Conservation (phyloP, 805 yeast species). For the Nakazawaea ambrosiae region DNA sequence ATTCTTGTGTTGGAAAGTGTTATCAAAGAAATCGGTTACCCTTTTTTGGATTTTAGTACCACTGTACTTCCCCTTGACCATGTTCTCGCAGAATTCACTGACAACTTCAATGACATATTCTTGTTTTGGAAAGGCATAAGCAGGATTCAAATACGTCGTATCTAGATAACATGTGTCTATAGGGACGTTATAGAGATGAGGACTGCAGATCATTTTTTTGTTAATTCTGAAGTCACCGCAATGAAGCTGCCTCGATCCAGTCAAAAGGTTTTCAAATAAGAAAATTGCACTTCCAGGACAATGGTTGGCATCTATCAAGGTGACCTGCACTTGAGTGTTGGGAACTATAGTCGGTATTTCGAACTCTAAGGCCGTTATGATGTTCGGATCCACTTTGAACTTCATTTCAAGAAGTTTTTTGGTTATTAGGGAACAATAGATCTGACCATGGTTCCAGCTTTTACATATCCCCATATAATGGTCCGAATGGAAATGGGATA, state of each 20-base stretch:
- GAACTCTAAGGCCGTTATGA: slow-evolving; percentile 34
- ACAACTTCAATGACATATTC: slow-evolving; percentile 54
- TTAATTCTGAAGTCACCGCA: slow-evolving; percentile 92
- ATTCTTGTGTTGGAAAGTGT: slow-evolving; percentile 7
- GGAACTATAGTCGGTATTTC: slow-evolving; percentile 31
- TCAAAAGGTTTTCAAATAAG: slow-evolving; percentile 44
- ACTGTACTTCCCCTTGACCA: slow-evolving; percentile 25
- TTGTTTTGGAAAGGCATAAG: slow-evolving; percentile 74
- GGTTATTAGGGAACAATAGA: slow-evolving; percentile 72
- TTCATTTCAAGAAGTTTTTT: slow-evolving; percentile 45
- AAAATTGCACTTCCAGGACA: slow-evolving; percentile 94
- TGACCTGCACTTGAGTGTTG: slow-evolving; percentile 42
- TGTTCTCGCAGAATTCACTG: slow-evolving; percentile 40
- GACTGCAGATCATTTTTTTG: slow-evolving; percentile 38
- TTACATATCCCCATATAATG: slow-evolving; percentile 86
- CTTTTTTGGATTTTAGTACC: slow-evolving; percentile 21
- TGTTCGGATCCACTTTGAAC: slow-evolving; percentile 45
- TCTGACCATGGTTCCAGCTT: slow-evolving; percentile 64
- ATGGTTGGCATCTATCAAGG: slow-evolving; percentile 81
- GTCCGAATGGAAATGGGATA: slow-evolving; percentile 88
- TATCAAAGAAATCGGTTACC: slow-evolving; percentile 31
- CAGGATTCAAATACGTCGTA: slow-evolving; percentile 81
- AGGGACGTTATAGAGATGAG: slow-evolving; percentile 17
- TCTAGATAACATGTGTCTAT: slow-evolving; percentile 74
- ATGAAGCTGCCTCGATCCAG: slow-evolving; percentile 45